These are phyloP conservation scores for Hippophae rhamnoides DNA, from an alignment of 306 rosid species.

Conservation along the genomic window DNA sequence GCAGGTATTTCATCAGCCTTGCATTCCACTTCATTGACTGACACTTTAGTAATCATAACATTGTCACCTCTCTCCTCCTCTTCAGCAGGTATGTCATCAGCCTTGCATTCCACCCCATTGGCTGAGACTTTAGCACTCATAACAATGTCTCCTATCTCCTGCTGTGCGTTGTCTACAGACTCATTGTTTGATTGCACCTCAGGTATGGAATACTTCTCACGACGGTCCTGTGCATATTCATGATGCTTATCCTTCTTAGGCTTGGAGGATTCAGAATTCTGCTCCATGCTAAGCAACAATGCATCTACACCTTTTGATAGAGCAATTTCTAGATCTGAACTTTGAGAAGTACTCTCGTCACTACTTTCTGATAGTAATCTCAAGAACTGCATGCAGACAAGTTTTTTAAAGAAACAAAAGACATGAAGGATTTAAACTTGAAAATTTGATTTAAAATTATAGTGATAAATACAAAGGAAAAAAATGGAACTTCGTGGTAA, in stretches of 20 bases:
- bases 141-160: constrained; percentile 17
- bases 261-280: constrained; percentile 12
- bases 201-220: constrained; percentile 45
- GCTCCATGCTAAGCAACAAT: too few species aligned
- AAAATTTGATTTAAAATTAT: too few species aligned
- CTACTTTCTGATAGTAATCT: too few species aligned
- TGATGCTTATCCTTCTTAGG: constrained; percentile 45
- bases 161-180: constrained; percentile 21
- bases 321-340: too few species aligned
- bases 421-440: too few species aligned
- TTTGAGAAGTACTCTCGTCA: too few species aligned
- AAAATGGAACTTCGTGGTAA: too few species aligned
- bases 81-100: constrained; percentile 39
- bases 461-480: too few species aligned
- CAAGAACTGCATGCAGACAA: too few species aligned
- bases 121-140: constrained; percentile 22
- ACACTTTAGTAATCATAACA: constrained; percentile 22
- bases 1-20: constrained; percentile 38
- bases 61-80: constrained; percentile 16
- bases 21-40: constrained; percentile 17
- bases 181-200: constrained; percentile 37
- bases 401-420: too few species aligned
- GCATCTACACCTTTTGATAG: too few species aligned
- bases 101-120: constrained; percentile 19
- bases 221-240: constrained; percentile 52